Percentiles rank a stretch among this genome's conserved stretches.
These are phyloP conservation scores for Vigna hirtella DNA, from an alignment of 306 rosid species.

Conservation along the genomic window DNA sequence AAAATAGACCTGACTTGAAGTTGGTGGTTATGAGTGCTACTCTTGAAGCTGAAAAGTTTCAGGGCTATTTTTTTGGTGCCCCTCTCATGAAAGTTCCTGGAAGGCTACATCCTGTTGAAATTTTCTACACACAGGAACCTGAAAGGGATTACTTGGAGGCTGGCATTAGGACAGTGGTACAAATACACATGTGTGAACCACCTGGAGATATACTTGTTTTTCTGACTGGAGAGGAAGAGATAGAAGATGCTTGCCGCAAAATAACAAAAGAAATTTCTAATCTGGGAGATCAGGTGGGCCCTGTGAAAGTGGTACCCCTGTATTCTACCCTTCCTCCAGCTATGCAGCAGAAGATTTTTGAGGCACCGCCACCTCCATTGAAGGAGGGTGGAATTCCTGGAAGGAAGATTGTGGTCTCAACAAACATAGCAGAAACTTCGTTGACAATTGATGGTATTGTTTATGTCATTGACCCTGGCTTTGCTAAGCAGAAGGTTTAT, in stretches of 20 bases:
- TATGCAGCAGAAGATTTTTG: constrained; percentile 91
- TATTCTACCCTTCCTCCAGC: constrained; percentile 96
- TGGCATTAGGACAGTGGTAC: constrained; percentile 92
- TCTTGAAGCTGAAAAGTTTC: constrained; percentile 96
- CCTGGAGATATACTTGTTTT: constrained; percentile 89
- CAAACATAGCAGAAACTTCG: constrained; percentile 94
- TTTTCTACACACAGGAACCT: constrained; percentile 88
- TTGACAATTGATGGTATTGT: constrained; percentile 93
- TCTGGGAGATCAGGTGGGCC: constrained; percentile 92
- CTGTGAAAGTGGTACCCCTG: constrained; percentile 87
- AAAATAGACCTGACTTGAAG: constrained; percentile 84
- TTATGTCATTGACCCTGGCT: constrained; percentile 94
- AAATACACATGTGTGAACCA: constrained; percentile 87
- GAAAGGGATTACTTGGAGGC: constrained; percentile 96
- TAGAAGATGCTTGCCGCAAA: constrained; percentile 96
- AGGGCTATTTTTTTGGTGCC: constrained; percentile 81
- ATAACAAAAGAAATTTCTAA: constrained; percentile 72
- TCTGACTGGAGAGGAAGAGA: constrained; percentile 93
- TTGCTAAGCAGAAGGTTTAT: constrained; percentile 86
- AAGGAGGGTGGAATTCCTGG: constrained; percentile 83
- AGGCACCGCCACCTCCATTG: constrained; percentile 79
- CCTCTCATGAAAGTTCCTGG: constrained; percentile 98
- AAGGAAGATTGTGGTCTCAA: constrained; percentile 92
- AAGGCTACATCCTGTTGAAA: constrained; percentile 93
- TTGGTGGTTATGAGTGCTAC: constrained; percentile 96